Evolutionary conservation across 1,284 basidiomycete genomes (phyloP).

Genomic region (Heterobasidion parviporum): DNA sequence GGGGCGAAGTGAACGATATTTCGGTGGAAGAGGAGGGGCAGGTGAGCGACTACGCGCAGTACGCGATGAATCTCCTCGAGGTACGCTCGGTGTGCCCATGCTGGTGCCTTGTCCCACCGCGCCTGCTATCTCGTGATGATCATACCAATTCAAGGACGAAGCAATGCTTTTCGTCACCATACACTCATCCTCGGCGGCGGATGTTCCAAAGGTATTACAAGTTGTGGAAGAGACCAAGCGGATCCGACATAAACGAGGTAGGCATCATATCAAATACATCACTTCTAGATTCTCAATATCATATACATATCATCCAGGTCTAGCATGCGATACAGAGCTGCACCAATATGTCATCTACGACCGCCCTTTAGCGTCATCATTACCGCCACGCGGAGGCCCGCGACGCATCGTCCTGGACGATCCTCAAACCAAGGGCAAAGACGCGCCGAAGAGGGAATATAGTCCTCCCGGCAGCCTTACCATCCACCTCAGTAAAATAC

Average conservation of each 20-base stretch:
- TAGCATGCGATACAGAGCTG: slow-evolving; percentile 52
- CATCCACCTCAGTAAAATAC: slow-evolving; percentile 74
- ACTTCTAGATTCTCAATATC: not conserved
- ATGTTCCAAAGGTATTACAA: slow-evolving; percentile 71
- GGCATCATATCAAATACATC: slow-evolving; percentile 6
- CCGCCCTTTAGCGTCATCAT: slow-evolving; percentile 19
- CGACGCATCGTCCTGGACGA: slow-evolving; percentile 60
- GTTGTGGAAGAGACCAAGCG: slow-evolving; percentile 76
- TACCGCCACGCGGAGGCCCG: slow-evolving; percentile 38
- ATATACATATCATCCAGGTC: slow-evolving; percentile 24
- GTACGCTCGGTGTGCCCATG: slow-evolving; percentile 26
- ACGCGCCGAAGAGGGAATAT: slow-evolving; percentile 30
- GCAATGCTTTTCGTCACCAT: slow-evolving; percentile 74
- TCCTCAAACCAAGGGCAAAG: slow-evolving; percentile 9
- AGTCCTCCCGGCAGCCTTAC: slow-evolving; percentile 56
- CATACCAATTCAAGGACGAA: slow-evolving; percentile 43
- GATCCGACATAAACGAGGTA: slow-evolving; percentile 62
- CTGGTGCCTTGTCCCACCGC: not conserved
- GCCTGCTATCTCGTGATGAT: not conserved
- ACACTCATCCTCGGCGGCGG: slow-evolving; percentile 50
- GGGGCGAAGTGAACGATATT: slow-evolving; percentile 68
- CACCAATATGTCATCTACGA: slow-evolving; percentile 77
- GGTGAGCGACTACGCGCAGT: slow-evolving; percentile 58
- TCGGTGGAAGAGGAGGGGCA: slow-evolving; percentile 58
- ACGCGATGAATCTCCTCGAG: slow-evolving; percentile 57